These are phyloP conservation scores for Clarireedia monteithiana DNA, from an alignment of 2,329 filamentous ascomycete genomes.

Conservation along the genomic window DNA sequence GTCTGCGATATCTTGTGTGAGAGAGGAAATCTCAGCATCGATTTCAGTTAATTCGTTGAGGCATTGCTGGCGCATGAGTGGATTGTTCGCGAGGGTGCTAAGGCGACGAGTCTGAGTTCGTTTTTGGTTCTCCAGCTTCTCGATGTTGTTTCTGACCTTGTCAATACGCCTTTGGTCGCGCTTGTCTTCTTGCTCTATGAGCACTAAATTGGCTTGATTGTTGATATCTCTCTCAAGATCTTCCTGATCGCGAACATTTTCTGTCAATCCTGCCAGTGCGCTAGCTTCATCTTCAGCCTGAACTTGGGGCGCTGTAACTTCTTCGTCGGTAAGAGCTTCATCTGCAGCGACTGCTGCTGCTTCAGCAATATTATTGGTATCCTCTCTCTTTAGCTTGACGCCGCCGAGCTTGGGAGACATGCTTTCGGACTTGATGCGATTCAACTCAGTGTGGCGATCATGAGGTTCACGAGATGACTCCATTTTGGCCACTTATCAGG, in stretches of 20 bases:
- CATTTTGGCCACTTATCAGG: not conserved
- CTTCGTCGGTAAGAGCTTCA: constrained; percentile 12
- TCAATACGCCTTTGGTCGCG: constrained; percentile 55
- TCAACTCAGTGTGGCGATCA: not conserved
- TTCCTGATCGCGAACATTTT: constrained; percentile 74
- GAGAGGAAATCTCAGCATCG: constrained; percentile 30
- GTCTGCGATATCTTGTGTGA: constrained; percentile 67
- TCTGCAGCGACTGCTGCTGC: constrained; percentile 18
- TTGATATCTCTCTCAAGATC: constrained; percentile 85
- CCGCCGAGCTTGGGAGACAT: not conserved
- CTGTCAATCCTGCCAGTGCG: constrained; percentile 51
- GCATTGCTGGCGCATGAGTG: constrained; percentile 38
- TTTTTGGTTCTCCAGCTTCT: constrained; percentile 59
- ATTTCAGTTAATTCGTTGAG: constrained; percentile 30
- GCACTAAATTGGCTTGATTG: constrained; percentile 48
- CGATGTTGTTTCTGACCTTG: constrained; percentile 44
- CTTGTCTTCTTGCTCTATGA: constrained; percentile 56
- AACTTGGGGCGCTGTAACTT: not conserved
- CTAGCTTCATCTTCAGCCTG: constrained; percentile 25
- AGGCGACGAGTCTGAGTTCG: constrained; percentile 50
- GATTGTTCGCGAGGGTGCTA: constrained; percentile 42
- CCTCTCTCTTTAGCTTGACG: constrained; percentile 15
- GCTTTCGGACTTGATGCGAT: constrained; percentile 1
- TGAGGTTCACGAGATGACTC: not conserved
- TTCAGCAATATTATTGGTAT: constrained; percentile 21